Percentiles rank a stretch among this genome's conserved stretches.
Evolutionary conservation across 192 early-diverging fungal genomes (phyloP).

Genomic region (Phycomyces blakesleeanus): DNA sequence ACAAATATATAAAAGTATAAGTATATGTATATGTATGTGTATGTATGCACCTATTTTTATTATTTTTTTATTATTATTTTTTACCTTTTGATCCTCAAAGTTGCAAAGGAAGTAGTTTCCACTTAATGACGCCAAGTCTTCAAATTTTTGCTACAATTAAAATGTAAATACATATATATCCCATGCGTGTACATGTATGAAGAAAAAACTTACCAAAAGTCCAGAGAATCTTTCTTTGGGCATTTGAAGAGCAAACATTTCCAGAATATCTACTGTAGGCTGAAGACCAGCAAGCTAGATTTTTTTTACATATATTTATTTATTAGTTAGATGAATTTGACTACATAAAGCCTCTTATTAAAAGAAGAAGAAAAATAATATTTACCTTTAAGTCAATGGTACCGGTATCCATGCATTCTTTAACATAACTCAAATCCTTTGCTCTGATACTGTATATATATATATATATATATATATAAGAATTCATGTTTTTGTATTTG

Average conservation of each 20-base stretch:
- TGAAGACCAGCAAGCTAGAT: slow-evolving; percentile 69
- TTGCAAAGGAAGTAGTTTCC: slow-evolving; percentile 77
- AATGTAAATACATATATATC: too few relatives aligned
- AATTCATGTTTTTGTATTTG: slow-evolving; percentile 23
- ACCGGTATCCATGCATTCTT: slow-evolving; percentile 34
- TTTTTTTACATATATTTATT: too few relatives aligned
- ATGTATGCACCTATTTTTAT: too few relatives aligned
- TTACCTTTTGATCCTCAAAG: slow-evolving; percentile 57
- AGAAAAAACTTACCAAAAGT: slow-evolving; percentile 56
- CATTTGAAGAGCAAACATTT: slow-evolving; percentile 69
- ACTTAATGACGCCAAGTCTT: slow-evolving; percentile 61
- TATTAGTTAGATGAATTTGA: too few relatives aligned
- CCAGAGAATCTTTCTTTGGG: slow-evolving; percentile 56
- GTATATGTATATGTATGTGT: too few relatives aligned
- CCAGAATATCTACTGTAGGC: slow-evolving; percentile 71
- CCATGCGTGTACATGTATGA: too few relatives aligned
- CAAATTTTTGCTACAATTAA: slow-evolving; percentile 54
- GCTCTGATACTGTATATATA: slow-evolving; percentile 3
- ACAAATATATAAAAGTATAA: neutral
- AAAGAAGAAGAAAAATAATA: too few relatives aligned
- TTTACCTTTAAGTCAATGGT: slow-evolving; percentile 25
- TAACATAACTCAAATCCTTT: slow-evolving; percentile 22
- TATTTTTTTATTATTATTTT: too few relatives aligned
- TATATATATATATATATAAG: slow-evolving; percentile 20
- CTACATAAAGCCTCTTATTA: too few relatives aligned